Conservation (phyloP, 306 rosid genomes). For the Notholithocarpus densiflorus region DNA sequence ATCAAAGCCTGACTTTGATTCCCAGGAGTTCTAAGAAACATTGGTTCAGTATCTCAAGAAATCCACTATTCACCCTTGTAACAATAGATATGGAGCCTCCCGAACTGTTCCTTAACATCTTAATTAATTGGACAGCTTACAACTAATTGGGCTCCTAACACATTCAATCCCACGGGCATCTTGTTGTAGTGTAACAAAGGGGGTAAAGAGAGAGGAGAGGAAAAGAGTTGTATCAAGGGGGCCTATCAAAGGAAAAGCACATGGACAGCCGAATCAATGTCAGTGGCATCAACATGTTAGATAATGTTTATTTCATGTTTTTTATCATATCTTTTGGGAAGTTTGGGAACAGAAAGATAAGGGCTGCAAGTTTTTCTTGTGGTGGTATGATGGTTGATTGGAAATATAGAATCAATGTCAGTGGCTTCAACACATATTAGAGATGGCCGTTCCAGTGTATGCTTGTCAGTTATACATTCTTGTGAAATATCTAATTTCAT, state of each 20-base stretch:
- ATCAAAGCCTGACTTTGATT: conserved; percentile 83
- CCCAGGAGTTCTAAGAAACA: conserved; percentile 59
- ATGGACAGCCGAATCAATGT: conserved; percentile 7
- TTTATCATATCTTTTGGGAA: neutral
- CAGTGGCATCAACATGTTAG: conserved; percentile 19
- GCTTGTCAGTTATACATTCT: neutral
- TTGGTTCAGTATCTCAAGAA: conserved; percentile 17
- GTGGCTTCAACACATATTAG: neutral
- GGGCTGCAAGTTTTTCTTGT: conserved; percentile 31
- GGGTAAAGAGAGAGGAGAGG: neutral
- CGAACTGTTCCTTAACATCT: conserved; percentile 16
- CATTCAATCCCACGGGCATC: conserved; percentile 27
- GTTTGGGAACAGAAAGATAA: conserved; percentile 27
- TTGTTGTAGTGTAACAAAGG: neutral
- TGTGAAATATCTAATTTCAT: conserved; percentile 9
- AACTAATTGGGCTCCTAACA: conserved; percentile 26
- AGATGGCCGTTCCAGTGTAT: conserved; percentile 11
- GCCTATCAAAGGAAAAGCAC: conserved; percentile 21
- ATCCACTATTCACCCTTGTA: conserved; percentile 20
- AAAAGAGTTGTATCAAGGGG: conserved; percentile 9
- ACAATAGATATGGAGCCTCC: conserved; percentile 26
- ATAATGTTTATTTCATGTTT: conserved; percentile 23
- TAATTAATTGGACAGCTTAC: conserved; percentile 35
- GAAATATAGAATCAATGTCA: neutral
- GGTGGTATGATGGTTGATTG: conserved; percentile 20